These are phyloP conservation scores for Diplodia scrobiculata DNA, from an alignment of 2,329 filamentous ascomycete genomes.

Conservation along the genomic window DNA sequence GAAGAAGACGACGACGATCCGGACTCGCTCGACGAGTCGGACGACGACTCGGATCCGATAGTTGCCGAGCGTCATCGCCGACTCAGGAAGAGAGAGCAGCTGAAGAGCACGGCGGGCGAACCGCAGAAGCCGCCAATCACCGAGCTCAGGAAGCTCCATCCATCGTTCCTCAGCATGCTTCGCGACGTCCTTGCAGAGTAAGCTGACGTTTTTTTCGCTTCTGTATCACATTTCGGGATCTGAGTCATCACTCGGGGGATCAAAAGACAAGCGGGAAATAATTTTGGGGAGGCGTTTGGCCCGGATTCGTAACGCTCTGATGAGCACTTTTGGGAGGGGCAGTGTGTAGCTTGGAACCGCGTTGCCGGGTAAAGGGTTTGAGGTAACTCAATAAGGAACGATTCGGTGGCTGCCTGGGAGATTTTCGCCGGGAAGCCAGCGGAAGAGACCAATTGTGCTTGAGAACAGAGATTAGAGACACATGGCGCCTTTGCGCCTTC, in stretches of 20 bases:
- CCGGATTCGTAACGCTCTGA: not conserved
- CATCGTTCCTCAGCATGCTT: constrained; percentile 80
- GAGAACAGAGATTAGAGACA: constrained; percentile 3
- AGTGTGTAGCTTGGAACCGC: not conserved
- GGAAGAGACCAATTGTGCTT: not conserved
- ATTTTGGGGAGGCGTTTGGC: not conserved
- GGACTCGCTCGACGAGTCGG: constrained; percentile 60
- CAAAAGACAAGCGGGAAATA: not conserved
- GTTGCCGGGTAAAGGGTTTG: not conserved
- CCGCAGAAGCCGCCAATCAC: constrained; percentile 76
- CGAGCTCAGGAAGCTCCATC: constrained; percentile 77
- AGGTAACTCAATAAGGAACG: not conserved
- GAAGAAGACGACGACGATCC: constrained; percentile 66
- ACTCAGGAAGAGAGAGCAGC: constrained; percentile 73
- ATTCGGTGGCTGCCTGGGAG: not conserved
- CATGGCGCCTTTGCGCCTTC: constrained; percentile 10
- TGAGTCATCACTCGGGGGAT: not conserved
- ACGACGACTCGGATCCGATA: constrained; percentile 84
- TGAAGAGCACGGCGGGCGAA: constrained; percentile 79
- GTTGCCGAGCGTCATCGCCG: constrained; percentile 79
- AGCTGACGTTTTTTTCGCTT: not conserved
- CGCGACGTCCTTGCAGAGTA: constrained; percentile 76
- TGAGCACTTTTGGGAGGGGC: not conserved
- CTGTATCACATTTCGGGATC: not conserved
- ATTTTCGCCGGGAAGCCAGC: not conserved